Evolutionary conservation across 257 asterid species (phyloP).

Genomic region (Petunia secreta): DNA sequence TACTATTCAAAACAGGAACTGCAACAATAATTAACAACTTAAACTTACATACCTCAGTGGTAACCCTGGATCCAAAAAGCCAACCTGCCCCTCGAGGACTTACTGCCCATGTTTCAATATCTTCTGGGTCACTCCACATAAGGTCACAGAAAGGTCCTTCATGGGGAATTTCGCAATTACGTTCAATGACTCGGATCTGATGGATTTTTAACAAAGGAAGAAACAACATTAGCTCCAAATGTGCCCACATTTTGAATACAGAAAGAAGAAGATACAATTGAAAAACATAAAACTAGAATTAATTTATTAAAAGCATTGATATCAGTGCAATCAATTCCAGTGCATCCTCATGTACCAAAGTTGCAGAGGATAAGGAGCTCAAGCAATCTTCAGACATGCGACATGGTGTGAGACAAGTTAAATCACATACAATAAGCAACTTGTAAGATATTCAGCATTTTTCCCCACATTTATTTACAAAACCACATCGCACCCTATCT

Average conservation of each 20-base stretch:
- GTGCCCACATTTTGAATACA: background rate
- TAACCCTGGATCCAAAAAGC: constrained; percentile 98
- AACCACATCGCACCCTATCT: background rate
- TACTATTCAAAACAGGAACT: background rate
- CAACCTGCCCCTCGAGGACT: constrained; percentile 99
- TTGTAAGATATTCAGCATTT: background rate
- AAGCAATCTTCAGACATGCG: background rate
- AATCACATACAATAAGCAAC: background rate
- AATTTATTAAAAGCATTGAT: background rate
- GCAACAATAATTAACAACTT: background rate
- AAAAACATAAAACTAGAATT: background rate
- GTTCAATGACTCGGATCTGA: constrained; percentile 90
- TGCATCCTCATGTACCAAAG: background rate
- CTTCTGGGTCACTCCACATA: constrained; percentile 99
- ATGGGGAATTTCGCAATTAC: constrained; percentile 97
- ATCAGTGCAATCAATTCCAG: background rate
- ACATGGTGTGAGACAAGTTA: background rate
- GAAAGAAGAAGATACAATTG: background rate
- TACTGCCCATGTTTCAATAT: constrained; percentile 99
- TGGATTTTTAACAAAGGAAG: constrained; percentile 27
- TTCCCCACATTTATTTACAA: background rate
- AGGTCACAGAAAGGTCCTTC: constrained; percentile 99
- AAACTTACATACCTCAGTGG: constrained; percentile 68
- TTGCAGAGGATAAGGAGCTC: background rate
- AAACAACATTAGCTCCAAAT: constrained; percentile 8